Evolutionary conservation across 306 rosid genomes (phyloP), one percentile per base, ranked within the genome.

Genomic region (Trifolium subterraneum): DNA sequence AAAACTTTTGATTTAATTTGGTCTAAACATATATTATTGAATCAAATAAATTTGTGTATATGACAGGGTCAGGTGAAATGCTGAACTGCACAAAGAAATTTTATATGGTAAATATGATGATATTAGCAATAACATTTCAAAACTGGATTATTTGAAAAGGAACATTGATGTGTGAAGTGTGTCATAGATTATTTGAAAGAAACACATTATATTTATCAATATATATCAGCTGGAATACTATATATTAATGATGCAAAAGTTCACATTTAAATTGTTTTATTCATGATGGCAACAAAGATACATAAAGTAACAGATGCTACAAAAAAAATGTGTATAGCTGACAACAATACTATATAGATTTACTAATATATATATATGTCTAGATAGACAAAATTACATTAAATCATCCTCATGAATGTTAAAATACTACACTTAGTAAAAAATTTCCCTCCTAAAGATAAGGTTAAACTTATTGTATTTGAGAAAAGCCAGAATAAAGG

Each of bases 1-100:
- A 38, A 38, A 10, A 38, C 10, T 38, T 38, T 8, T 38, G 31
- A 27, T 29, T 4, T 29, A 4, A 29, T 29, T 29, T 29, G 4
- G 33, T 29, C 6, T 5, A 29, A 29, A 4, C 33, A 29, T 29
- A 4, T 27, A 4, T 8, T 36, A 27, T 27, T 27, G 5, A 27
- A 27, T 27, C 0, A 27, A 67, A 1, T 41, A 6, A 8, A 44
- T 63, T 62, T 55, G 63, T 70, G 38, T 74, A 8, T n/a, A 44
- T 62, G 75, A 73, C 80, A 83, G 87, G 85, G 10, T 75, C 73
- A 27, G 70, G 72, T 51, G 83, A 47, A 44, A 61, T 16, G 47
- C 64, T 63, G 67, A 77, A 71, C 9, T n/a, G 73, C 77, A 54
- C 35, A 19, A 41, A 65, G 64, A 77, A 60, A 73, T 36, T 80